Evolutionary conservation across 164 flowering plant species (phyloP).

Genomic region (Brasenia schreberi): DNA sequence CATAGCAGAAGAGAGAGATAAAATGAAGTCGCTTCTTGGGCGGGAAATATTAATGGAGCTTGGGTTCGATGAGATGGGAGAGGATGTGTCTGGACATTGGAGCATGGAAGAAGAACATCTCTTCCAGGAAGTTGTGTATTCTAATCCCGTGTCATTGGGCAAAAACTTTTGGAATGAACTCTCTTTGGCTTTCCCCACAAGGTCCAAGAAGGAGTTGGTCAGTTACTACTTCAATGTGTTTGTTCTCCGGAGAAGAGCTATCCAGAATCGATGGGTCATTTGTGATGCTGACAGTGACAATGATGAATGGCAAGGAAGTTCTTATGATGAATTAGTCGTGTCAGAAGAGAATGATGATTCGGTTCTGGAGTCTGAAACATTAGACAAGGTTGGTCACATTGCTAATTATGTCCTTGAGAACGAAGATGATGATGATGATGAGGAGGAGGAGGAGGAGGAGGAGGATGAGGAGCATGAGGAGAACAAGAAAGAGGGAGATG

Average conservation of each 20-base stretch:
- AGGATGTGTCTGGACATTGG: conserved; percentile 49
- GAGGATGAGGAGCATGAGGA: not conserved
- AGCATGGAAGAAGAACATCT: conserved; percentile 44
- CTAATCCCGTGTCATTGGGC: conserved; percentile 44
- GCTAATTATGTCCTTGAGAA: conserved; percentile 2
- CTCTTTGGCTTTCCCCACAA: conserved; percentile 27
- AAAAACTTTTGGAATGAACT: conserved; percentile 52
- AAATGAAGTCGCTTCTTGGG: conserved; percentile 31
- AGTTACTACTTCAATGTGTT: conserved; percentile 83
- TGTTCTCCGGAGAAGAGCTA: conserved; percentile 52
- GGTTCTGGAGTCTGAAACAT: not conserved
- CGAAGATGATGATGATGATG: conserved; percentile 5
- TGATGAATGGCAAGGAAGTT: conserved; percentile 38
- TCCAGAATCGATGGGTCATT: conserved; percentile 41
- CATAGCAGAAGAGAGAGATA: conserved; percentile 40
- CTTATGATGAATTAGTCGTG: conserved; percentile 18
- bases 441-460: conserved; percentile 6
- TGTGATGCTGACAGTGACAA: conserved; percentile 58
- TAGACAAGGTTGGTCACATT: not conserved
- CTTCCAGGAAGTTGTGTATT: conserved; percentile 41
- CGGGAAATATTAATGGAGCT: conserved; percentile 26
- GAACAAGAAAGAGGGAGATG: no score
- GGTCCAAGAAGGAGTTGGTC: conserved; percentile 41
- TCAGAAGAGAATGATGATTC: conserved; percentile 27
- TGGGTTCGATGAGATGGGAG: conserved; percentile 69